A percentile compares a stretch with the other conserved stretches of the same genome.
Evolutionary conservation across 2,329 filamentous ascomycete genomes (phyloP).

Genomic region (Ophiostoma ips): DNA sequence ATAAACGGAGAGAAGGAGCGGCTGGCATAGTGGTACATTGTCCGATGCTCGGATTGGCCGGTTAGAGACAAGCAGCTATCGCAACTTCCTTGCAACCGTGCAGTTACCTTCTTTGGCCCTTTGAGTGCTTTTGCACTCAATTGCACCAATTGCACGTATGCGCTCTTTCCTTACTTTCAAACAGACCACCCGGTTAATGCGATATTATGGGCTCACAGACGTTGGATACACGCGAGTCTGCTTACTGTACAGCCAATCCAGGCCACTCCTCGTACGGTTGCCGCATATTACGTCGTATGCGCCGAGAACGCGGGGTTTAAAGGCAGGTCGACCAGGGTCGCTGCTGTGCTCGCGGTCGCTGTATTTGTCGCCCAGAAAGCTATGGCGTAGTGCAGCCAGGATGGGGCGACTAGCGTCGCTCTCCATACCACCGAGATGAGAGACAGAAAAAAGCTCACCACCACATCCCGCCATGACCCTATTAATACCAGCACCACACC

Average conservation of each 20-base stretch:
- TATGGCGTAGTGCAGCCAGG: conserved; percentile 1
- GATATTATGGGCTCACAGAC: no score
- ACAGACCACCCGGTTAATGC: no score
- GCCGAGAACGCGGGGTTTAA: background rate
- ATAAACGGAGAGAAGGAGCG: no score
- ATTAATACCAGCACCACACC: background rate
- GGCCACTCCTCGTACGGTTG: background rate
- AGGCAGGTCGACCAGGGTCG: background rate
- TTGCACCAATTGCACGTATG: no score
- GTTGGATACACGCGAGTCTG: no score
- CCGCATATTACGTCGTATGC: no score
- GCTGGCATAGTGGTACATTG: background rate
- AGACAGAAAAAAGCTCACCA: conserved; percentile 9
- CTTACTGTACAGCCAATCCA: background rate
- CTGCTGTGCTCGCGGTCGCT: conserved; percentile 1
- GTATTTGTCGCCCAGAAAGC: background rate
- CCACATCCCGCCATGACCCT: background rate
- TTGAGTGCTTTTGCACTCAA: no score
- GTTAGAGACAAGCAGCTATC: background rate
- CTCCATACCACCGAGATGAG: background rate
- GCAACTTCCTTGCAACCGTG: background rate
- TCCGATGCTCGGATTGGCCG: background rate
- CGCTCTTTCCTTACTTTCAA: no score
- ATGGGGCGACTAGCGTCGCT: conserved; percentile 5
- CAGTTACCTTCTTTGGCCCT: no score